Evolutionary conservation across 2,329 filamentous ascomycete genomes (phyloP).

Genomic region (Aspergillaceae sp.): DNA sequence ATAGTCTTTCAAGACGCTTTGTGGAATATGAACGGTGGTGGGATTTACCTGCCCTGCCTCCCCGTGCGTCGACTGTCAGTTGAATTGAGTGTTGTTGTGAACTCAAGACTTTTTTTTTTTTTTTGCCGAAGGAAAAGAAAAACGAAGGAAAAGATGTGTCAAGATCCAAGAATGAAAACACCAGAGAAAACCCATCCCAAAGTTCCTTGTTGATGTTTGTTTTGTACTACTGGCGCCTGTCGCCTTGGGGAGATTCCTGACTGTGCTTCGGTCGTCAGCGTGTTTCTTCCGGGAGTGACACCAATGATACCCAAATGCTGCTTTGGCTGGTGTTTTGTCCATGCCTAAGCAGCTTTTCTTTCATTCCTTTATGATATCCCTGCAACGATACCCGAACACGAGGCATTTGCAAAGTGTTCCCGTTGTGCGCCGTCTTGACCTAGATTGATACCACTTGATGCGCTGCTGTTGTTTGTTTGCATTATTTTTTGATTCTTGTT

Average conservation of each 20-base stretch:
- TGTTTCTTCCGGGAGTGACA: constrained; percentile 11
- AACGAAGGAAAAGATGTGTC: constrained; percentile 1
- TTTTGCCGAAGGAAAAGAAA: too few species aligned
- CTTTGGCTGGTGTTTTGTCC: constrained; percentile 20
- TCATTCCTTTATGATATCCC: constrained; percentile 29
- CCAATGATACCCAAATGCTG: constrained; percentile 26
- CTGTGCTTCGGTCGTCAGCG: too few species aligned
- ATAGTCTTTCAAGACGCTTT: constrained; percentile 21
- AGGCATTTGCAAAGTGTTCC: constrained; percentile 17
- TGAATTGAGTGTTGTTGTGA: constrained; percentile 10
- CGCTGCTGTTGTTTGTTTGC: constrained; percentile 16
- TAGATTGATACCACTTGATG: constrained; percentile 33
- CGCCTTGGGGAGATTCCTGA: too few species aligned
- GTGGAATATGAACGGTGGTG: constrained; percentile 37
- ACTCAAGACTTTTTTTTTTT: constrained; percentile 3
- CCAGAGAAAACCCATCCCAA: constrained; percentile 1
- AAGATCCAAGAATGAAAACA: constrained; percentile 6
- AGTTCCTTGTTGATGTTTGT: constrained; percentile 9
- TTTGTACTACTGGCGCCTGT: constrained; percentile 22
- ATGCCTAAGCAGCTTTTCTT: constrained; percentile 12
- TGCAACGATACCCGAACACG: constrained; percentile 20
- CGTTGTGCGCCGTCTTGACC: constrained; percentile 19
- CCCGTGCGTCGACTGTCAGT: constrained; percentile 15
- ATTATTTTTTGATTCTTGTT: constrained; percentile 21
- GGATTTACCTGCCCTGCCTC: constrained; percentile 24